A percentile compares a stretch with the other conserved stretches of the same genome.
phyloP scores from a whole-genome alignment of 1,284 basidiomycete genomes.

The Microbotryum silenes-acaulis region DNA sequence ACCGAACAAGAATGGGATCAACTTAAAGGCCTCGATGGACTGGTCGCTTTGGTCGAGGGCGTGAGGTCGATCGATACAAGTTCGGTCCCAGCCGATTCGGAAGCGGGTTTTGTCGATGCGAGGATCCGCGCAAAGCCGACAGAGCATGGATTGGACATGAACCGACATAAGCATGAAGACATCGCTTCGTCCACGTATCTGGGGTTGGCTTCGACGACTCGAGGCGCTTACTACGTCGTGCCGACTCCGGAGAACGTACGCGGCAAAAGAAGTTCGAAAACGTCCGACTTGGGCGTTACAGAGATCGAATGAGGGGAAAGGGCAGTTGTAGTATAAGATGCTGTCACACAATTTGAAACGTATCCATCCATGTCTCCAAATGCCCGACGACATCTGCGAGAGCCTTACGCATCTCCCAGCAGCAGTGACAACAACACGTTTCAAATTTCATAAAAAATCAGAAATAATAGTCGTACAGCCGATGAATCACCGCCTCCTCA shows the following conservation, averaged over 20 bases:
- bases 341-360: too few species aligned
- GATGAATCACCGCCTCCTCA: too few species aligned
- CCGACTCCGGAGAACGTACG: slow-evolving; percentile 24
- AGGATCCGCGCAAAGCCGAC: slow-evolving; percentile 13
- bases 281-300: too few species aligned
- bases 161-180: not conserved
- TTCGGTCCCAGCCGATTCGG: not conserved
- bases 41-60: slow-evolving; percentile 24
- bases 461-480: too few species aligned
- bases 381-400: too few species aligned
- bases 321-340: too few species aligned
- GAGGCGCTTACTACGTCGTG: slow-evolving; percentile 25
- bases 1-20: slow-evolving; percentile 8
- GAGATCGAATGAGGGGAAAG: too few species aligned
- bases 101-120: slow-evolving; percentile 22
- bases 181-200: not conserved
- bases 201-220: slow-evolving; percentile 12
- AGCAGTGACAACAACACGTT: too few species aligned
- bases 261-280: too few species aligned
- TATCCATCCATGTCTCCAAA: too few species aligned
- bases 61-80: slow-evolving; percentile 11
- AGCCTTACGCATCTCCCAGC: too few species aligned
- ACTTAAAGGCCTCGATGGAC: slow-evolving; percentile 14
- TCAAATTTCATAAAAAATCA: too few species aligned
- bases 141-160: not conserved